phyloP scores from a whole-genome alignment of 1,139 yeast species.

The Suhomyces guaymorum region DNA sequence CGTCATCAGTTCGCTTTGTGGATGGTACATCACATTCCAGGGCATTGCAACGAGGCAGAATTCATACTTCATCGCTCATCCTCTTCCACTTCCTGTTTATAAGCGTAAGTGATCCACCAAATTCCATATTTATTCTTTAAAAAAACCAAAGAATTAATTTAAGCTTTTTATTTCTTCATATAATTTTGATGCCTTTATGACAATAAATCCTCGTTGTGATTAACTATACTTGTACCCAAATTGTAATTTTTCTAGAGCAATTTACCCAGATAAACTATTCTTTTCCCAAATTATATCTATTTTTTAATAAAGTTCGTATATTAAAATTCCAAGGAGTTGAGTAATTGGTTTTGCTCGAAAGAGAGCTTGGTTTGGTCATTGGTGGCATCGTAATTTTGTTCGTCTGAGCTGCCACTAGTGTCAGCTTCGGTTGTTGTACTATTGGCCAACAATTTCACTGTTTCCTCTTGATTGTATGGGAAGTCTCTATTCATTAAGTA shows the following conservation, averaged over 20 bases:
- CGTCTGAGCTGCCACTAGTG: conserved; percentile 6
- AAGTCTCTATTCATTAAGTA: conserved; percentile 23
- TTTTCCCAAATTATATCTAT: too few species aligned
- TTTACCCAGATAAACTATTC: too few species aligned
- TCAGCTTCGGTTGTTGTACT: background rate
- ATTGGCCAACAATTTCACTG: conserved; percentile 12
- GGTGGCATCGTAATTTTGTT: conserved; percentile 3
- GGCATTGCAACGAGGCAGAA: conserved; percentile 35
- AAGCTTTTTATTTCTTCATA: too few species aligned
- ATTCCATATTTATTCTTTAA: too few species aligned
- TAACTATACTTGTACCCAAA: too few species aligned
- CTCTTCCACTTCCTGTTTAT: conserved; percentile 15
- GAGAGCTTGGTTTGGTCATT: conserved; percentile 26
- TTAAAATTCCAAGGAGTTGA: conserved; percentile 37
- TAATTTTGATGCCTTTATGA: too few species aligned
- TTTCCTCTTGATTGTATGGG: conserved; percentile 13
- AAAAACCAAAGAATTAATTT: too few species aligned
- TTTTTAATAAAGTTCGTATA: too few species aligned
- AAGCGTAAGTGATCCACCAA: too few species aligned
- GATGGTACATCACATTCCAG: conserved; percentile 43
- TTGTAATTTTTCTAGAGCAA: too few species aligned
- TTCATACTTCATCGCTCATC: conserved; percentile 26
- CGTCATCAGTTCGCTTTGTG: conserved; percentile 41
- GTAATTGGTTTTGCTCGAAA: conserved; percentile 50
- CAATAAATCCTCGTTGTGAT: too few species aligned